Evolutionary conservation across 441 rosid genomes (phyloP).

Genomic region (Euphorbia schlechtendalii): DNA sequence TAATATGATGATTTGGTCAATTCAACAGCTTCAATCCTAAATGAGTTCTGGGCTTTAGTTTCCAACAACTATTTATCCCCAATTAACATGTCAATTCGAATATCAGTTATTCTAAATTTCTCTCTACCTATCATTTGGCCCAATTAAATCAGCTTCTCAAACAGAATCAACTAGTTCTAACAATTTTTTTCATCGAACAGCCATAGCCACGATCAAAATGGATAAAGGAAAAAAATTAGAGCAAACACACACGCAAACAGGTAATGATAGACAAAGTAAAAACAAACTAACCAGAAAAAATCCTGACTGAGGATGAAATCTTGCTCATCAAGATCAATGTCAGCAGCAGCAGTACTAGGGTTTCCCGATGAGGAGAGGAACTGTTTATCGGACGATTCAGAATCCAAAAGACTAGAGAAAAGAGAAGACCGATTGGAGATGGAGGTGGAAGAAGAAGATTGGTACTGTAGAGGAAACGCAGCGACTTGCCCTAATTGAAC

Average conservation of each 20-base stretch:
- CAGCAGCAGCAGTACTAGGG: too few relatives aligned
- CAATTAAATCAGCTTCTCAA: background rate
- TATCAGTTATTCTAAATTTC: background rate
- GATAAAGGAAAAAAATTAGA: conserved; percentile 1
- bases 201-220: background rate
- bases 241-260: background rate
- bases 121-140: background rate
- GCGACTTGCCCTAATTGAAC: conserved; percentile 33
- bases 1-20: too few relatives aligned
- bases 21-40: background rate
- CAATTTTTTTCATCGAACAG: background rate
- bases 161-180: background rate
- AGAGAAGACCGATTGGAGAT: conserved; percentile 20
- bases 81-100: background rate
- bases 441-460: conserved; percentile 29
- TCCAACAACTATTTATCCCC: background rate
- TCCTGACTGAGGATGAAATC: conserved; percentile 82
- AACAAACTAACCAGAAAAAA: conserved; percentile 58
- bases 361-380: too few relatives aligned
- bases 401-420: too few relatives aligned
- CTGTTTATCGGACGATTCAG: too few relatives aligned
- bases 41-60: background rate
- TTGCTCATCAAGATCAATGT: conserved; percentile 44
- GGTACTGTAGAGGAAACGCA: conserved; percentile 25
- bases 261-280: background rate